Conservation (phyloP, 306 rosid genomes). For the Morella rubra region DNA sequence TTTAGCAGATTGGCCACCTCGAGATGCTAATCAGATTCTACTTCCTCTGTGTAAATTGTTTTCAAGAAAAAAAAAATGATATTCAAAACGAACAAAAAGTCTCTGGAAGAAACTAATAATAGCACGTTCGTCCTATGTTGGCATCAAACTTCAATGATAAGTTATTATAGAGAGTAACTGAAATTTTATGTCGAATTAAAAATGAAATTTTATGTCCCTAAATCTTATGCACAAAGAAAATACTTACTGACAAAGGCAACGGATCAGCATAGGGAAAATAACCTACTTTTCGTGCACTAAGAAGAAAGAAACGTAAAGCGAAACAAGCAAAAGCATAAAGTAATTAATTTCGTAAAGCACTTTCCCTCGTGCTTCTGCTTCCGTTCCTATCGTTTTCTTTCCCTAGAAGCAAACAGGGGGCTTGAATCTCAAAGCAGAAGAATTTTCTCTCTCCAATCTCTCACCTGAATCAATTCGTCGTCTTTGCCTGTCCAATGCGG, state of each 20-base stretch:
- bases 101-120: too few species aligned
- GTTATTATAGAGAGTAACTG: neutral
- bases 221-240: neutral
- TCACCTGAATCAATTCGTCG: constrained; percentile 55
- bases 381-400: neutral
- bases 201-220: neutral
- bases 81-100: too few species aligned
- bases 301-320: neutral
- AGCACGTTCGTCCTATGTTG: too few species aligned
- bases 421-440: neutral
- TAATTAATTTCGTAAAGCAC: neutral
- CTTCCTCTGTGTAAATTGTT: neutral
- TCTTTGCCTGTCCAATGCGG: constrained; percentile 39
- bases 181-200: neutral
- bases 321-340: neutral
- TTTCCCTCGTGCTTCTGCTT: neutral
- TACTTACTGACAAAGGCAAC: neutral
- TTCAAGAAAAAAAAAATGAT: neutral
- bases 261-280: neutral
- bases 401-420: neutral
- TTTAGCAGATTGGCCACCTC: neutral
- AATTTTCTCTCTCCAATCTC: constrained; percentile 3
- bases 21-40: neutral
- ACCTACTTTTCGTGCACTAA: neutral
- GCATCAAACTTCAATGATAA: too few species aligned